Base-by-base conservation (phyloP, 2,329 filamentous ascomycete genomes). In the Plenodomus biglobosus region DNA sequence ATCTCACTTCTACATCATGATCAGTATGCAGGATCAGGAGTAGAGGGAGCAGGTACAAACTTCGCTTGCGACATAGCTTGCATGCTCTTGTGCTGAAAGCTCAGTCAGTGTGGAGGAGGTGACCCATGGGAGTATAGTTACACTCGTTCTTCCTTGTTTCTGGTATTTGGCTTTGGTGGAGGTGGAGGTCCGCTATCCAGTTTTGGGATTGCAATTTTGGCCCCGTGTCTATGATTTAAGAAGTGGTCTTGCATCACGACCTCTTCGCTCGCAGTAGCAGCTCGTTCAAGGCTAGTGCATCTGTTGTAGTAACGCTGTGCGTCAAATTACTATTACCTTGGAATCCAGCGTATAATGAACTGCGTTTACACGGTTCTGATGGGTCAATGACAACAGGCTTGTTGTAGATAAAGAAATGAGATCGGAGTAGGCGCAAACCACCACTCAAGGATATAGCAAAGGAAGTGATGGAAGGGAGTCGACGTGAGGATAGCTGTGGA, bases 51-150 rank as follows among this genome's bases (percentile, higher is more conserved):
- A n/a, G 21, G 10, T 8, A 32, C 52, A 15, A 38, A 62, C 60
- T 65, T 46, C 61, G 56, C 34, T 43, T 61, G 19, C 61, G 60
- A 39, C 60, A 65, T 7, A 43, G 53, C 38, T 61, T 57, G 39
- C 61, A 64, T 27, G 61, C 61, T 46, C 61, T 55, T 13, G 50
- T 50, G 5, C 59, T 62, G 32, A 1, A 1, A 10, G 10, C 8
- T 10, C 10, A 42, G 51, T 54, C 35, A 46, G 21, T 18, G 22
- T 20, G 13, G 32, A 3, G 13, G n/a, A 27, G n/a, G 2, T 35
- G 21, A 34, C 8, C 16, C 19, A 18, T n/a, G 11, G 34, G 19
- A 18, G 19, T 21, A 16, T 16, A 53, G 52, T 27, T 42, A 63
- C 59, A 59, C 53, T 40, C 60, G 52, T 40, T 63, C 55, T 18